These are phyloP conservation scores for Sporothrix dimorphospora DNA, from an alignment of 2,329 filamentous ascomycete species.

Conservation along the genomic window DNA sequence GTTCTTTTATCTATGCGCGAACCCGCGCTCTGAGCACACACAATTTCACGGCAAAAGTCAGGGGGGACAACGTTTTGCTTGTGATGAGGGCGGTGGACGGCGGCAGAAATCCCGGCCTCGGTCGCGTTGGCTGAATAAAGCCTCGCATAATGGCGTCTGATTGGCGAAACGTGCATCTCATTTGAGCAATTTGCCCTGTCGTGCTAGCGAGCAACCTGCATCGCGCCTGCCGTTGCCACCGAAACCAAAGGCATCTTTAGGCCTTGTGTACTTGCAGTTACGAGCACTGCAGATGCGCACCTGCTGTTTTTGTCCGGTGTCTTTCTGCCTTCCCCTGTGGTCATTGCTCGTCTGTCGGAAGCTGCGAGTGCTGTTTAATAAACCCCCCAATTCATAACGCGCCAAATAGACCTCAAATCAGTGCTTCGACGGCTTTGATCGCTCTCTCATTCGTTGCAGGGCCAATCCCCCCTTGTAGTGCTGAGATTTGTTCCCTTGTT, in stretches of 20 bases:
- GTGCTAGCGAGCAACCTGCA: conserved; percentile 18
- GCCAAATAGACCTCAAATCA: background rate
- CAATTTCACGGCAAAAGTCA: conserved; percentile 1
- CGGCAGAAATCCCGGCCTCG: conserved; percentile 23
- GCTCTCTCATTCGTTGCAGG: conserved; percentile 1
- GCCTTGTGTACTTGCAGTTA: background rate
- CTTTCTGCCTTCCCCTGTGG: background rate
- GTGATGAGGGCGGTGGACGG: conserved; percentile 27
- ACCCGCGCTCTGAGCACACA: background rate
- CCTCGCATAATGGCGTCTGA: background rate
- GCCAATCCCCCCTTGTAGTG: background rate
- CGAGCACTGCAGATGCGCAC: background rate
- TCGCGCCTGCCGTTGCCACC: conserved; percentile 26
- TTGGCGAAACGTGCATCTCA: conserved; percentile 24
- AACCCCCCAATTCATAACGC: background rate
- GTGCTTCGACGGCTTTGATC: background rate
- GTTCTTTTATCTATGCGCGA: conserved; percentile 14
- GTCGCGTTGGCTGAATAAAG: conserved; percentile 12
- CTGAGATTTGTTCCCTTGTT: conserved; percentile 4
- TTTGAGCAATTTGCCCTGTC: conserved; percentile 24
- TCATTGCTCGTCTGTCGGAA: background rate
- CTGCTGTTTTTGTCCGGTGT: background rate
- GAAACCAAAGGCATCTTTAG: conserved; percentile 7
- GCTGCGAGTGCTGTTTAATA: background rate
- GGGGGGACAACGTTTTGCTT: conserved; percentile 22